Evolutionary conservation across 164 flowering plant genomes (phyloP).

Genomic region (Hamamelis virginiana): DNA sequence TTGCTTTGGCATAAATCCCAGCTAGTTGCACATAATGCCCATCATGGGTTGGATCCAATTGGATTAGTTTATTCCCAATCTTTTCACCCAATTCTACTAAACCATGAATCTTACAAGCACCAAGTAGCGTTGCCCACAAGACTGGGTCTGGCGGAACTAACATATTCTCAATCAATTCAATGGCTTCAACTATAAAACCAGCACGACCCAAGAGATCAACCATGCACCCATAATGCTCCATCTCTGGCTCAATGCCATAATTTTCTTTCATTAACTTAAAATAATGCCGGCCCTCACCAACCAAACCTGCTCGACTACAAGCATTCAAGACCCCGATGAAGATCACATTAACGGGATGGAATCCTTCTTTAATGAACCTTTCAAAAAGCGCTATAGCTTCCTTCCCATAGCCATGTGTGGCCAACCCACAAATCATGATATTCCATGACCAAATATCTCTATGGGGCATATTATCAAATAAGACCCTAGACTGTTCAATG

Average conservation of each 20-base stretch:
- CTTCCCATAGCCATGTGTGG: constrained; percentile 39
- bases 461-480: constrained; percentile 35
- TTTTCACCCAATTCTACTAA: constrained; percentile 43
- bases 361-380: constrained; percentile 27
- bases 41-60: constrained; percentile 44
- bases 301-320: constrained; percentile 50
- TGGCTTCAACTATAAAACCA: constrained; percentile 44
- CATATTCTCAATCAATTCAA: constrained; percentile 39
- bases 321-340: constrained; percentile 50
- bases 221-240: constrained; percentile 68
- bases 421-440: constrained; percentile 55
- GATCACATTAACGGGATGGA: constrained; percentile 38
- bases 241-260: constrained; percentile 41
- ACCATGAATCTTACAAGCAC: constrained; percentile 50
- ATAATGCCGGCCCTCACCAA: constrained; percentile 37
- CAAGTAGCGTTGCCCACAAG: constrained; percentile 50
- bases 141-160: constrained; percentile 40
- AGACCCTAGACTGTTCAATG: constrained; percentile 31
- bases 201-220: constrained; percentile 60
- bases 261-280: constrained; percentile 40
- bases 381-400: constrained; percentile 44
- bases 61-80: constrained; percentile 40
- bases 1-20: constrained; percentile 25
- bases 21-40: constrained; percentile 46
- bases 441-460: constrained; percentile 46